These are phyloP conservation scores for Scheffersomyces segobiensis DNA, from an alignment of 1,139 yeast species.

Conservation along the genomic window DNA sequence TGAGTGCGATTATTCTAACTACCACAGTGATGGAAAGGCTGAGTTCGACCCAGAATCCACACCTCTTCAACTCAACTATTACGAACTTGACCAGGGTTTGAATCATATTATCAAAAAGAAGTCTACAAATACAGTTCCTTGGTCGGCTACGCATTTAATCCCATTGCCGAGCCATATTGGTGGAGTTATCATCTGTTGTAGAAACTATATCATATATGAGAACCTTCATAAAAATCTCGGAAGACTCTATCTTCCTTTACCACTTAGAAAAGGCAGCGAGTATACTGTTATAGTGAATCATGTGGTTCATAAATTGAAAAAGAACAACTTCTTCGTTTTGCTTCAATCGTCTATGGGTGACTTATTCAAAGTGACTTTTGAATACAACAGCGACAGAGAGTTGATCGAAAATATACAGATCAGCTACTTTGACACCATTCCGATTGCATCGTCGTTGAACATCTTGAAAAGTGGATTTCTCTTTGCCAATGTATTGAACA, in stretches of 20 bases:
- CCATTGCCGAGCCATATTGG: conserved; percentile 38
- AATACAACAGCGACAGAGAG: conserved; percentile 36
- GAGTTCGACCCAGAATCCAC: conserved; percentile 18
- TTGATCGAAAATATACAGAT: conserved; percentile 36
- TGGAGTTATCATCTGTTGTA: conserved; percentile 38
- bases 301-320: conserved; percentile 62
- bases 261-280: conserved; percentile 35
- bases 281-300: conserved; percentile 52
- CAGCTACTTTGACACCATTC: conserved; percentile 74
- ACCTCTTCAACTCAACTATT: conserved; percentile 50
- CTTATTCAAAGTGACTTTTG: conserved; percentile 65
- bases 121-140: conserved; percentile 37
- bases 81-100: conserved; percentile 83
- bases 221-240: conserved; percentile 9
- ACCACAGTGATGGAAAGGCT: conserved; percentile 10
- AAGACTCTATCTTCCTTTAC: conserved; percentile 36
- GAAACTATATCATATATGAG: conserved; percentile 29
- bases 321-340: conserved; percentile 65
- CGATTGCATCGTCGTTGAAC: conserved; percentile 52
- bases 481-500: conserved; percentile 63
- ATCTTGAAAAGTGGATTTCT: conserved; percentile 77
- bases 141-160: conserved; percentile 29
- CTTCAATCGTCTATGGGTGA: conserved; percentile 76
- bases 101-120: conserved; percentile 63
- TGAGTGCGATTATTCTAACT: conserved; percentile 56